Base-by-base conservation (phyloP, 805 yeast genomes). In the Pichia cabralensis region DNA sequence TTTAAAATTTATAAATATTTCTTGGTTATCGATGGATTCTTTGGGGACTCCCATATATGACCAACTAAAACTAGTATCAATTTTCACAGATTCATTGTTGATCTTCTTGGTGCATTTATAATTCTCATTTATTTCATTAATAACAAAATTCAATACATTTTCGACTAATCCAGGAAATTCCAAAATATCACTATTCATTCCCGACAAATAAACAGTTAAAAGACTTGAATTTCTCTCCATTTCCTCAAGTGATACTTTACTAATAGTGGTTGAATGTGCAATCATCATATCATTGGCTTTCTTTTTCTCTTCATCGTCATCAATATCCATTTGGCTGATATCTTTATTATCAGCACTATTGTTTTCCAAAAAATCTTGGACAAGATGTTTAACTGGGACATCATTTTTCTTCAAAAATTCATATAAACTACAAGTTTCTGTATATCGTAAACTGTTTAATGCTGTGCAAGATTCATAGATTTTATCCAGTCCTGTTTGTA, bases 1-100 rank as follows among this genome's bases (percentile, higher is more conserved):
- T 3, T 40, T 34, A 31, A 58, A 58, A 20, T 39, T 35, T 4
- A 59, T 28, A 39, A 45, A 59, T 1, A 58, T 42, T 7, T 27
- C 16, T 41, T 49, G 17, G 26, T 27, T 8, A 41, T 52, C 30
- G 4, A 38, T 21, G 19, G 32, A 33, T 6, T 48, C 50, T 19
- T 38, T 35, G 10, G 35, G 34, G 6, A 24, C 5, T 30, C 31
- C 29, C 50, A n/a, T 32, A 32, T 40, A 43, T 14, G 47, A 41
- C 61, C 62, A 57, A 8, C 28, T 30, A 34, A 41, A 56, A 5
- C 31, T 31, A 3, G 13, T 8, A 27, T 39, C 39, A 8, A 45
- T 8, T 6, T 30, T 26, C 16, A 41, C 12, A 7, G 21, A 15
- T 8, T 37, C 31, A 11, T 23, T 22, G 10, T 25, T n/a, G n/a